Base-by-base conservation (phyloP, 495 filamentous ascomycete genomes). In the Trichoderma asperelloides region DNA sequence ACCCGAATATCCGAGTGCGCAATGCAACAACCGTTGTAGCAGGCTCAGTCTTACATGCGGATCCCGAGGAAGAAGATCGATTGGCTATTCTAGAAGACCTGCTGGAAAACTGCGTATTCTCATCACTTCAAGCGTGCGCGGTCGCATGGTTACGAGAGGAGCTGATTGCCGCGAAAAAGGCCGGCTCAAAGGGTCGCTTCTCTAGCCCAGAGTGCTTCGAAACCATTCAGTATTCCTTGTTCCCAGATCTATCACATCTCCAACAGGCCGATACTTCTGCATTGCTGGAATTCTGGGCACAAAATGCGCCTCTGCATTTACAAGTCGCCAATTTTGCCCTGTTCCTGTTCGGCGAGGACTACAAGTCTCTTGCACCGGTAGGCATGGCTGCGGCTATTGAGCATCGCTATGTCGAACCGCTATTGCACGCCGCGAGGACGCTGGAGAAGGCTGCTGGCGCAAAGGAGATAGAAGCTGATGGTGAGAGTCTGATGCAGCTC, bases 71-170 rank as follows among this genome's bases (percentile, higher is more conserved):
- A 55, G 75, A 84, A 0, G 82, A 86, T 37, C 84, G 92, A 1
- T 83, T 96, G 49, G 84, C 87, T 5, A 89, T 96, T 67, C 89
- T 98, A 13, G 83, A 86, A 55, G 88, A 91, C 62, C 88, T 94
- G 3, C 80, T 98, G 33, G 88, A 95, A 75, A 86, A 96, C 69
- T 90, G 89, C 70, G 87, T 89, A 7, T 91, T 87, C 72, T 84
- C 90, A 28, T 84, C 89, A 2, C 82, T 95, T 57, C 92, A 91
- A 70, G 92, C 89, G 16, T 88, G 86, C 65, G 93, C 93, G 0
- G 84, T 98, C 13, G 84, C 85, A 28, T 97, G 96, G 91, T 78
- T 97, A 4, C 93, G 93, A 73, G 87, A 93, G 64, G 94, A 97
- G 74, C 84, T 94, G 2, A 78, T 94, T 16, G 76, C 78, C 27